A percentile compares a stretch with the other conserved stretches of the same genome.
Conservation (phyloP, 78 protist species). For the Paulinella micropora region DNA sequence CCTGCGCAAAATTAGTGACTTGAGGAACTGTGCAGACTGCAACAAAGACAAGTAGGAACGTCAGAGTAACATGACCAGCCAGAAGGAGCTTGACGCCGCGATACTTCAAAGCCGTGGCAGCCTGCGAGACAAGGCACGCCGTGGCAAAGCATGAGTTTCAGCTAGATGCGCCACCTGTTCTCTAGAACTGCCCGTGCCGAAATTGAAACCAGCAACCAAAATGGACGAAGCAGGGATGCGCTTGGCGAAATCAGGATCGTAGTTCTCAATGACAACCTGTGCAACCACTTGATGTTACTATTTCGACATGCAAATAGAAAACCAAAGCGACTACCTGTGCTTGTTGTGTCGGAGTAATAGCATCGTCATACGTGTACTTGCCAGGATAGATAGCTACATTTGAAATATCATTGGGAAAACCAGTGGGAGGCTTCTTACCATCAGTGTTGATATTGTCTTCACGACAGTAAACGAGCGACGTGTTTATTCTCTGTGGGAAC, state of each 20-base stretch:
- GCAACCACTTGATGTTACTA: constrained; percentile 10
- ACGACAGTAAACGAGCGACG: constrained; percentile 28
- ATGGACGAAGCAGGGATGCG: no score
- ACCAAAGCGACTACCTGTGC: background rate
- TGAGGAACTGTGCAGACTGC: no score
- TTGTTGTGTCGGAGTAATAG: constrained; percentile 27
- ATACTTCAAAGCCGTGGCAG: constrained; percentile 42
- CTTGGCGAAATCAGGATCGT: constrained; percentile 28
- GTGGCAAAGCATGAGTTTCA: no score
- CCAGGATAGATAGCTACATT: constrained; percentile 26
- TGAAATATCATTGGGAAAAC: background rate
- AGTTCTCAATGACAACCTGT: constrained; percentile 58
- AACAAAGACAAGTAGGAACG: no score
- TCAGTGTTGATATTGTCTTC: constrained; percentile 59
- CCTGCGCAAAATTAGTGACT: no score
- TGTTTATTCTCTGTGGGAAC: no score
- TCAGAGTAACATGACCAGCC: no score
- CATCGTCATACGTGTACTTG: constrained; percentile 48
- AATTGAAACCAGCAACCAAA: constrained; percentile 50
- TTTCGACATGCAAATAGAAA: background rate
- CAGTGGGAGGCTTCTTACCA: constrained; percentile 9
- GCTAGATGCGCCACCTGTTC: no score
- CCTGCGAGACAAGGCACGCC: no score
- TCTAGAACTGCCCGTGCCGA: constrained; percentile 48
- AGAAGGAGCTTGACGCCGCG: no score